Evolutionary conservation across 2,329 filamentous ascomycete species (phyloP).

Genomic region (Ophiostoma triangulosporum): DNA sequence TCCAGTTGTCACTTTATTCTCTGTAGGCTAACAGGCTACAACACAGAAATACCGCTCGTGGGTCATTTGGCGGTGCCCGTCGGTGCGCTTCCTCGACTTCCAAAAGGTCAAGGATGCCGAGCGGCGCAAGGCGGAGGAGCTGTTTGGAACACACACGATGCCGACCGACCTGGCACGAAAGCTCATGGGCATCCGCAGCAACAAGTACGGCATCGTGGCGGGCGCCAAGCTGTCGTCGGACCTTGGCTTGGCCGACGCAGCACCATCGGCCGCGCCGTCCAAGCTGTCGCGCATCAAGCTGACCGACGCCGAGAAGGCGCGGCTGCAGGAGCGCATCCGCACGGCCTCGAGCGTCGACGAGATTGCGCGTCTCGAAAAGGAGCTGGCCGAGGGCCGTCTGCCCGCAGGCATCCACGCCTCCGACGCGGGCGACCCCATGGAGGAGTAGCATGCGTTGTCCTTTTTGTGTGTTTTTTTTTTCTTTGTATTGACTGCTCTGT

Average conservation of each 20-base stretch:
- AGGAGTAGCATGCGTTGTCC: slow-evolving; percentile 31
- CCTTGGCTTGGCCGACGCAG: slow-evolving; percentile 17
- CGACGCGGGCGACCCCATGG: slow-evolving; percentile 40
- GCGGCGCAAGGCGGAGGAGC: slow-evolving; percentile 57
- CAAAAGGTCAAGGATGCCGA: slow-evolving; percentile 82
- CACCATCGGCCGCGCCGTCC: slow-evolving; percentile 26
- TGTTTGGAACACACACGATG: slow-evolving; percentile 69
- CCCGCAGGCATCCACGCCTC: slow-evolving; percentile 49
- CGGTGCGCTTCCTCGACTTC: slow-evolving; percentile 83
- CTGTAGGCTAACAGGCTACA: not conserved
- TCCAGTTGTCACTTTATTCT: not conserved
- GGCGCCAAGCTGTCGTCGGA: slow-evolving; percentile 26
- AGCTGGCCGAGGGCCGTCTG: slow-evolving; percentile 76
- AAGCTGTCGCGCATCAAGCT: slow-evolving; percentile 70
- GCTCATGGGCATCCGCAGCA: slow-evolving; percentile 74
- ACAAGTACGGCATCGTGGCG: slow-evolving; percentile 48
- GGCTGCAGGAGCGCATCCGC: slow-evolving; percentile 73
- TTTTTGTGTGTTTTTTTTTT: not conserved
- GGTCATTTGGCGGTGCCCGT: slow-evolving; percentile 76
- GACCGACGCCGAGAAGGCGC: slow-evolving; percentile 77
- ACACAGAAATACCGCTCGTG: slow-evolving; percentile 82
- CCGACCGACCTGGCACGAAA: slow-evolving; percentile 70
- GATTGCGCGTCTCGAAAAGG: slow-evolving; percentile 81
- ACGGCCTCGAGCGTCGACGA: slow-evolving; percentile 82
- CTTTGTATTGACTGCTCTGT: no score